phyloP scores from a whole-genome alignment of 352 stramenopile species.

The Phytophthora megakarya region DNA sequence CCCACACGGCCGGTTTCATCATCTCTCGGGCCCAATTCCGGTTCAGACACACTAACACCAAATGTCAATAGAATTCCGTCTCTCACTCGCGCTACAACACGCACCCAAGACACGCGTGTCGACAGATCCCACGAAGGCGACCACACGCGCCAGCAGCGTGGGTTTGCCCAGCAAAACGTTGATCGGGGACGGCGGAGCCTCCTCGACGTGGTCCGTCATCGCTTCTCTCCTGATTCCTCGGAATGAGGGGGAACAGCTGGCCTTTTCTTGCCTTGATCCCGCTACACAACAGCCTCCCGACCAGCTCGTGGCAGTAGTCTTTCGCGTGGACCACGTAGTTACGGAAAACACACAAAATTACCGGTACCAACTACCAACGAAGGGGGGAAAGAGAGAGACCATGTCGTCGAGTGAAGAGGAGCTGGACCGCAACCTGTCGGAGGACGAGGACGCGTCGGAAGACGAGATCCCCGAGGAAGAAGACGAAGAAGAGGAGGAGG shows the following conservation, averaged over 20 bases:
- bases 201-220: conserved; percentile 37
- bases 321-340: no score
- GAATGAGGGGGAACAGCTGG: conserved; percentile 37
- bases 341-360: no score
- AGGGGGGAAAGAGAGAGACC: no score
- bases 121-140: conserved; percentile 66
- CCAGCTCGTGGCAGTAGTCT: conserved; percentile 13
- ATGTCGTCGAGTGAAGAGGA: conserved; percentile 92
- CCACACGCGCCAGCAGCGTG: conserved; percentile 61
- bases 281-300: conserved; percentile 14
- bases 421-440: conserved; percentile 82
- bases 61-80: no score
- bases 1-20: conserved; percentile 83
- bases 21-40: conserved; percentile 78
- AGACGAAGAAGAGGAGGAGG: conserved; percentile 62
- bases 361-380: no score
- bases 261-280: conserved; percentile 32
- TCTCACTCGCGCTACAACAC: no score
- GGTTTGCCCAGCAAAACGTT: conserved; percentile 59
- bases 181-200: conserved; percentile 21
- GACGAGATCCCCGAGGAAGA: conserved; percentile 81
- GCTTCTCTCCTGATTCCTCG: conserved; percentile 34
- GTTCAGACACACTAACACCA: conserved; percentile 65
- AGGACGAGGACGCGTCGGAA: conserved; percentile 76
- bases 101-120: conserved; percentile 61